Evolutionary conservation across 257 asterid species (phyloP).

Genomic region (Nicotiana paniculata): DNA sequence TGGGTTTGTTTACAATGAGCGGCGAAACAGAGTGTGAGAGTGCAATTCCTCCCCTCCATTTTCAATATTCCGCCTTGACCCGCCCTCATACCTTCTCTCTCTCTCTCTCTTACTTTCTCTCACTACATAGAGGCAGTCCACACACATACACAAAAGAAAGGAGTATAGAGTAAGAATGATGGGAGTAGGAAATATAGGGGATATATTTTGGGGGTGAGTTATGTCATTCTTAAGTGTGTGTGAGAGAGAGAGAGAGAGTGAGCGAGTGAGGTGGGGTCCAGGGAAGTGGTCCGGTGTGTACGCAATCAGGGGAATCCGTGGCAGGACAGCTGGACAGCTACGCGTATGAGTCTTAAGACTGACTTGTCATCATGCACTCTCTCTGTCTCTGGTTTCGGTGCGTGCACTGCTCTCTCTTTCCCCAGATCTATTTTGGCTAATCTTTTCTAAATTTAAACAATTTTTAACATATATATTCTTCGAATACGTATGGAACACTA

Average conservation of each 20-base stretch:
- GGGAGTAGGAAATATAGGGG: neutral
- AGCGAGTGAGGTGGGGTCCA: constrained; percentile 16
- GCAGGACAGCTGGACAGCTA: constrained; percentile 70
- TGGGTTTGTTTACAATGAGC: neutral
- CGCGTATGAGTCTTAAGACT: constrained; percentile 28
- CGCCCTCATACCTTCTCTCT: neutral
- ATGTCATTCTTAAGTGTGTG: neutral
- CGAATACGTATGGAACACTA: no score
- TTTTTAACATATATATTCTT: no score
- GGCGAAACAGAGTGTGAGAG: neutral
- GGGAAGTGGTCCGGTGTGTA: constrained; percentile 18
- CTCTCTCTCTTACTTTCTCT: neutral
- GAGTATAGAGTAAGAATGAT: constrained; percentile 35
- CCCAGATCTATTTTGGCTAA: neutral
- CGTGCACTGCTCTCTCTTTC: neutral
- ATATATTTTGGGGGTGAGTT: neutral
- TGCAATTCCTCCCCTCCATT: neutral
- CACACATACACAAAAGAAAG: constrained; percentile 10
- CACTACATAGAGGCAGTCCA: neutral
- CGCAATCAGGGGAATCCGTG: constrained; percentile 41
- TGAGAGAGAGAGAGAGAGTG: neutral
- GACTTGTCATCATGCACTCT: constrained; percentile 3
- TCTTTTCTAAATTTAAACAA: no score
- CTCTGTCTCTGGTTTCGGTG: constrained; percentile 19
- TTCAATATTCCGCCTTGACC: neutral